A percentile compares a stretch with the other conserved stretches of the same genome.
Evolutionary conservation across 345 rosid species (phyloP).

Genomic region (Erodium maritimum): DNA sequence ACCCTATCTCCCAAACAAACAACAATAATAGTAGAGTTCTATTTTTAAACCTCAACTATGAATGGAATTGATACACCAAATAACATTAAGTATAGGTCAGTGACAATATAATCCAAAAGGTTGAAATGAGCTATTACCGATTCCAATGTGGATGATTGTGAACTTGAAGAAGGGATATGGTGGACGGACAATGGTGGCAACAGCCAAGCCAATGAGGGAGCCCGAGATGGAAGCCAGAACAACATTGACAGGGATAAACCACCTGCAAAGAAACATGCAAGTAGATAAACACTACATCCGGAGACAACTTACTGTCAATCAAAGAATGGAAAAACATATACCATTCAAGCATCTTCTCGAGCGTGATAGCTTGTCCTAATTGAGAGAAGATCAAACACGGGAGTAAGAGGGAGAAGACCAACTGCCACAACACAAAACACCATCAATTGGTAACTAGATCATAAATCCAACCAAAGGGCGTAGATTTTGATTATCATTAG

Average conservation of each 20-base stretch:
- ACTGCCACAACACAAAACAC: constrained; percentile 25
- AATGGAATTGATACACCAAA: not conserved
- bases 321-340: constrained; percentile 12
- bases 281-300: not conserved
- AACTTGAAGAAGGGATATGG: constrained; percentile 97
- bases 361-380: constrained; percentile 88
- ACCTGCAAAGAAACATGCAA: constrained; percentile 35
- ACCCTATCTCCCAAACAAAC: not conserved
- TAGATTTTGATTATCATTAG: not conserved
- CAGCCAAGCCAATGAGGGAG: constrained; percentile 57
- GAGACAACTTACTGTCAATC: not conserved
- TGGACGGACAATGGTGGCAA: constrained; percentile 60
- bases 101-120: no score
- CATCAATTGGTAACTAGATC: no score
- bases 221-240: constrained; percentile 63
- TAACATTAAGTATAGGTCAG: no score
- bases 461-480: no score
- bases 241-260: constrained; percentile 94
- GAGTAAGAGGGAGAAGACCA: constrained; percentile 94
- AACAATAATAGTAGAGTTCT: not conserved
- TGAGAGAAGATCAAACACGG: constrained; percentile 95
- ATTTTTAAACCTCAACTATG: not conserved
- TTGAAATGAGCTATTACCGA: constrained; percentile 27
- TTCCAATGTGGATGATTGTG: constrained; percentile 73
- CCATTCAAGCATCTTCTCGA: constrained; percentile 82